Base-by-base conservation (phyloP, 768 basidiomycete genomes). In the Boletellus ananas region DNA sequence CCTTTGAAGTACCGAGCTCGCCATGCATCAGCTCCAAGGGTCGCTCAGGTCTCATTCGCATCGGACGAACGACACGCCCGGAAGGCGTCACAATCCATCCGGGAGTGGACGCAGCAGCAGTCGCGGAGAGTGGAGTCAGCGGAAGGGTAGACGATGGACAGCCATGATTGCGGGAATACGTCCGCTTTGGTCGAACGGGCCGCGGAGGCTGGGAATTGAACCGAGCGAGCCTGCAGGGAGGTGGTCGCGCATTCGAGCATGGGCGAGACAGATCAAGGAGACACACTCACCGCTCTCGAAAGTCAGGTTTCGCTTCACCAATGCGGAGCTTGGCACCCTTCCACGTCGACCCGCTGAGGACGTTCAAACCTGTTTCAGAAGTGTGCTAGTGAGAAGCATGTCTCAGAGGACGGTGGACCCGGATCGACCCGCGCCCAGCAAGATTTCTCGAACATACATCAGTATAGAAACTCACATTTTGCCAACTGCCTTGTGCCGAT, bases 261-360 rank as follows among this genome's bases (percentile, higher is more conserved):
- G 27, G 27, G 11, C n/a, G 23, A 20, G 13, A 29, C 23, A 10
- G 9, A 40, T 10, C 27, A 18, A 37, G 17, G 11, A 52, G 40
- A 43, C 29, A 3, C 16, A 20, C 54, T 38, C 43, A 86, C 90
- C 81, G 75, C 61, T 84, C 81, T 3, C 65, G 66, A 58, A 75
- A 91, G 63, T 90, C 83, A 1, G 84, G 84, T 54, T 81, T 86
- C n/a, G 90, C 90, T 57, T 91, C 88, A 9, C 88, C 88, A 33
- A 93, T 79, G 16, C 89, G 79, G 29, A 93, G 70, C 57, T 87
- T 91, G 18, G 89, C 72, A n/a, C 91, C 91, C 70, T 90, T 92
- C 87, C 89, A 94, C 1, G 80, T 87, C 6, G 86, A 81, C 31
- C 91, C 90, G 52, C 85, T 90, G 23, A 93, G 75, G 3, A 81